A percentile compares a stretch with the other conserved stretches of the same genome.
These are phyloP conservation scores for Ascomycota sp. DNA, from an alignment of 2,329 filamentous ascomycete species.

Conservation along the genomic window DNA sequence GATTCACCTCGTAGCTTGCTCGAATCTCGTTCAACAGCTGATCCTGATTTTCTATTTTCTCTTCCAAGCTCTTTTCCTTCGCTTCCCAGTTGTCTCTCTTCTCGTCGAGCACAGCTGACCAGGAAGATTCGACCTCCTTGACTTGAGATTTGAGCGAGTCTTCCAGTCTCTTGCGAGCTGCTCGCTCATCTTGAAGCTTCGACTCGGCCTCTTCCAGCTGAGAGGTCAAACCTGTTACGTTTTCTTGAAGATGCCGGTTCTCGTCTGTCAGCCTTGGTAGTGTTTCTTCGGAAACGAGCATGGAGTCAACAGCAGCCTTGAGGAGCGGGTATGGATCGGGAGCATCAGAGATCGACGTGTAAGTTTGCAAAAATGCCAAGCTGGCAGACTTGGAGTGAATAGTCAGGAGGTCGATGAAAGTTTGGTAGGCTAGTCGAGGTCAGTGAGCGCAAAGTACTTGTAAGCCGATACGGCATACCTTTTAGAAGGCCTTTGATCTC, in stretches of 20 bases:
- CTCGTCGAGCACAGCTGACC: conserved; percentile 76
- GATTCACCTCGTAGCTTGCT: conserved; percentile 90
- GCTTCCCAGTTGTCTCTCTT: conserved; percentile 93
- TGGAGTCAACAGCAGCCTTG: conserved; percentile 86
- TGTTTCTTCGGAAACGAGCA: conserved; percentile 81
- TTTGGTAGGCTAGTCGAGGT: conserved; percentile 57
- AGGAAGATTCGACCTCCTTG: conserved; percentile 77
- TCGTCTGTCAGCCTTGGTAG: conserved; percentile 77
- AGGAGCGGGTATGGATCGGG: conserved; percentile 92
- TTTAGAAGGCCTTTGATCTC: conserved; percentile 85
- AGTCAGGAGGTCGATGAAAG: conserved; percentile 88
- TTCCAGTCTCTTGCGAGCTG: conserved; percentile 54
- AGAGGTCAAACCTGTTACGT: conserved; percentile 50
- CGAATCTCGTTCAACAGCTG: conserved; percentile 84
- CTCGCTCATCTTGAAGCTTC: conserved; percentile 58
- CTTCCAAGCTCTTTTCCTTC: conserved; percentile 76
- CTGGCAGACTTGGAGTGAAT: conserved; percentile 92
- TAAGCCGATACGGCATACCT: conserved; percentile 24
- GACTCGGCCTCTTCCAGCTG: conserved; percentile 72
- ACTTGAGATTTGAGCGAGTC: conserved; percentile 57
- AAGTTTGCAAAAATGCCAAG: conserved; percentile 79
- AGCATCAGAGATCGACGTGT: conserved; percentile 83
- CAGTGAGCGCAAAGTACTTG: background rate
- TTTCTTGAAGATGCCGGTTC: conserved; percentile 70
- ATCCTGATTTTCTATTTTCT: conserved; percentile 89